Base-by-base conservation (phyloP, 2,329 filamentous ascomycete species). In the Xylaria sp. region DNA sequence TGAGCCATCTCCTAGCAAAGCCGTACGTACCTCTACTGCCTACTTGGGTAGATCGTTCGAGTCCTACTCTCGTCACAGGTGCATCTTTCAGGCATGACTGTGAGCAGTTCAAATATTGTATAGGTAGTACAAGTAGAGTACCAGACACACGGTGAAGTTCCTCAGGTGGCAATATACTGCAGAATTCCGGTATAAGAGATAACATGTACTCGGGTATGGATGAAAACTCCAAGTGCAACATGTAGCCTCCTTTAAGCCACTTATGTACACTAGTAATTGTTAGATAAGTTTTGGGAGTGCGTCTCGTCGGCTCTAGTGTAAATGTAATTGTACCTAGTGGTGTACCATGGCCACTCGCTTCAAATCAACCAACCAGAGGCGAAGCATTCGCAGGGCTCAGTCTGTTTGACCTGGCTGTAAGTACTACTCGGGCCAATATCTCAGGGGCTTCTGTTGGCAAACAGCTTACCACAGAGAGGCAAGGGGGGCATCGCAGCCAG, bases 371-470 rank as follows among this genome's bases (percentile, higher is more conserved):
- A 43, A 61, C 51, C 20, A 52, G n/a, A 15, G 4, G 23, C 56
- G 57, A 46, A 43, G 18, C 46, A 41, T 41, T 41, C 20, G 23
- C 20, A 36, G 62, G 39, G 18, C 52, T 68, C 57, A 25, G 51
- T 31, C 33, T 25, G n/a, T 23, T 18, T 48, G n/a, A 18, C 41
- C 15, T 46, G 18, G 13, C 41, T 20, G n/a, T 18, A 46, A 15
- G 41, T 20, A 33, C 55, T 18, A 52, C 28, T 64, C 63, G 56
- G 56, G 62, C 25, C 46, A 52, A 66, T 68, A 62, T 66, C 64
- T 68, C 66, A 69, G 58, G 52, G 54, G 52, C 31, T 23, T 52
- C 13, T 33, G 49, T 36, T 52, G 20, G 56, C 56, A 48, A 49
- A 41, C 57, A 62, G 56, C 46, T 41, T 28, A 36, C 48, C 18